These are phyloP conservation scores for Grosmannia penicillata DNA, from an alignment of 2,329 filamentous ascomycete species.

Conservation along the genomic window DNA sequence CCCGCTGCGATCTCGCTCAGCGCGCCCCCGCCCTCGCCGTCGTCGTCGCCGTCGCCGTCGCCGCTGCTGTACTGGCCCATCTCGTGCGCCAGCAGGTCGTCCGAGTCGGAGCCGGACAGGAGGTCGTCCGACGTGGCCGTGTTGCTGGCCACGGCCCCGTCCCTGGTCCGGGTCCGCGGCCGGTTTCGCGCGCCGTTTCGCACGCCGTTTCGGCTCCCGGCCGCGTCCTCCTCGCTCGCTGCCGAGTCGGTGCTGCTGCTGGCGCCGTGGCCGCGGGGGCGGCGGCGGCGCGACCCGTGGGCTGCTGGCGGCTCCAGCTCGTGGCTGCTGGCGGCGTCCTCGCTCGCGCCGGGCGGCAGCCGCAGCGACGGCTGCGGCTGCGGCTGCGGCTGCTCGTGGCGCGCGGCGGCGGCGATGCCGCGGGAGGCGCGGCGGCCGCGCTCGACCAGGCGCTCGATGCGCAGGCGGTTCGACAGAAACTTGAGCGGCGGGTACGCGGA, in stretches of 20 bases:
- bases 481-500: conserved; percentile 83
- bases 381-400: neutral
- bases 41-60: no score
- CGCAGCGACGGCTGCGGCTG: neutral
- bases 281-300: neutral
- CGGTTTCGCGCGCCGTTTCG: no score
- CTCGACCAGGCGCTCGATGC: conserved; percentile 60
- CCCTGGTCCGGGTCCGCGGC: no score
- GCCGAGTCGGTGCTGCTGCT: conserved; percentile 7
- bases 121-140: conserved; percentile 9
- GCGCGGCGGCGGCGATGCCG: conserved; percentile 30
- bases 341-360: neutral
- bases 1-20: no score
- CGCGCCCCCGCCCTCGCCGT: no score
- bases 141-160: no score
- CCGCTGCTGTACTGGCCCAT: neutral
- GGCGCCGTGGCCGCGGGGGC: neutral
- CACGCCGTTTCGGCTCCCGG: no score
- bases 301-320: neutral
- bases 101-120: neutral
- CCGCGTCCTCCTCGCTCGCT: conserved; percentile 6
- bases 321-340: neutral
- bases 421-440: conserved; percentile 36
- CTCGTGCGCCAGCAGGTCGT: neutral
- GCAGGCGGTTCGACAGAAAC: conserved; percentile 77